Conservation (phyloP, 257 asterid genomes). For the Knoxia roxburghii region DNA sequence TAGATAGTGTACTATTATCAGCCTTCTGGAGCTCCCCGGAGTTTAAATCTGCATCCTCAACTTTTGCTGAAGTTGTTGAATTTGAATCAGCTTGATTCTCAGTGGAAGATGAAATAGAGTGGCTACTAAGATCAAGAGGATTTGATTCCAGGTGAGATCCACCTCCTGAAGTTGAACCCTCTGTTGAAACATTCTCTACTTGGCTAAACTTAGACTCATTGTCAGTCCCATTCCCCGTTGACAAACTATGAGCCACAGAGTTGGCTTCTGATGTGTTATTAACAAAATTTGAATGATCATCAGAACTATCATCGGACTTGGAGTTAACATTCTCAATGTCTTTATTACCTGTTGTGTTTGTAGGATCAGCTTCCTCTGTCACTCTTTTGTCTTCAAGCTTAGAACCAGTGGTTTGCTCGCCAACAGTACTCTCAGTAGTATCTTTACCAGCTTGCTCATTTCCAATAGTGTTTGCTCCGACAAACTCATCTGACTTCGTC, state of each 20-base stretch:
- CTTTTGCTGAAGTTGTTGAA: conserved; percentile 23
- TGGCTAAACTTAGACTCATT: conserved; percentile 20
- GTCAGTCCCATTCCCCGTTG: conserved; percentile 31
- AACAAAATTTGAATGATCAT: conserved; percentile 19
- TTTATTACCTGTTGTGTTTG: conserved; percentile 24
- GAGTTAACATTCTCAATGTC: conserved; percentile 24
- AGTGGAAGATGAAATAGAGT: conserved; percentile 21
- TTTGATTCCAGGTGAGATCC: conserved; percentile 19
- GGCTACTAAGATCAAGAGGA: conserved; percentile 20
- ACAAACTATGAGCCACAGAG: conserved; percentile 19
- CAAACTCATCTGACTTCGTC: conserved; percentile 31
- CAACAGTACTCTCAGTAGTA: conserved; percentile 19
- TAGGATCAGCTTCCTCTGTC: conserved; percentile 23
- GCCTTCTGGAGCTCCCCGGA: conserved; percentile 24
- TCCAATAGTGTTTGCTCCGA: conserved; percentile 22
- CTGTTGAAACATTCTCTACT: conserved; percentile 21
- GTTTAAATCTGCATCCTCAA: conserved; percentile 21
- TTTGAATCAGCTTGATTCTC: conserved; percentile 21
- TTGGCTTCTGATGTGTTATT: conserved; percentile 28
- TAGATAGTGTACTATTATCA: conserved; percentile 20
- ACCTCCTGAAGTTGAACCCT: conserved; percentile 18
- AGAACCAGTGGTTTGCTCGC: conserved; percentile 24
- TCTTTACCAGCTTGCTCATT: conserved; percentile 22
- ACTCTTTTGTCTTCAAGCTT: conserved; percentile 33
- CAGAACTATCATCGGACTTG: conserved; percentile 12